Conservation (phyloP, 768 basidiomycete genomes). For the Mycena rosella region DNA sequence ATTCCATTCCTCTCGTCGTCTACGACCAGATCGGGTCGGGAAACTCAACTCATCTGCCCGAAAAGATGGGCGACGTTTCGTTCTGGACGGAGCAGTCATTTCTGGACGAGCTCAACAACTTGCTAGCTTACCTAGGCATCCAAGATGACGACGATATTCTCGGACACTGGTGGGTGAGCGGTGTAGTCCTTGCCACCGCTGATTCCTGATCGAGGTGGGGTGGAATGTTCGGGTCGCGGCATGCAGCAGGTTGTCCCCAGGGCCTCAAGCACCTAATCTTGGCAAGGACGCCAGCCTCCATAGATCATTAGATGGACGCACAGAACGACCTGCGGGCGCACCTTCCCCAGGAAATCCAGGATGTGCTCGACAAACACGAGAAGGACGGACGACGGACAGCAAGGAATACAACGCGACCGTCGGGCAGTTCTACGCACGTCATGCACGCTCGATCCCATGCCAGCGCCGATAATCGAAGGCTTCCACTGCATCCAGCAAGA, state of each 20-base stretch:
- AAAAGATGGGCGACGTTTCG: slow-evolving; percentile 53
- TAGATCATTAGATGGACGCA: slow-evolving; percentile 53
- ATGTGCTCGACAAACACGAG: slow-evolving; percentile 48
- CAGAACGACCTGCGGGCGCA: slow-evolving; percentile 38
- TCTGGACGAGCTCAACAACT: slow-evolving; percentile 62
- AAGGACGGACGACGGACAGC: slow-evolving; percentile 43
- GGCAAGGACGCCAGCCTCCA: slow-evolving; percentile 54
- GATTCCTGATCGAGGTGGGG: slow-evolving; percentile 45
- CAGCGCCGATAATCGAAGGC: slow-evolving; percentile 40
- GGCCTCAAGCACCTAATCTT: slow-evolving; percentile 62
- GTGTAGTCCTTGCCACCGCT: neutral
- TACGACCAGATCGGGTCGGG: slow-evolving; percentile 71
- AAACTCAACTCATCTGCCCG: slow-evolving; percentile 64
- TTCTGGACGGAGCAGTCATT: slow-evolving; percentile 68
- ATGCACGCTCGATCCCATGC: slow-evolving; percentile 45
- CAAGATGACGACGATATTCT: slow-evolving; percentile 58
- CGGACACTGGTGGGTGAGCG: slow-evolving; percentile 63
- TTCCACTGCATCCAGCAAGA: slow-evolving; percentile 46
- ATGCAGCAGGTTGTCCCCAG: slow-evolving; percentile 53
- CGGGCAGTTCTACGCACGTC: slow-evolving; percentile 42
- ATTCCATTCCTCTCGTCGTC: slow-evolving; percentile 61
- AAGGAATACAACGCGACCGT: slow-evolving; percentile 48
- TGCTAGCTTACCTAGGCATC: slow-evolving; percentile 60
- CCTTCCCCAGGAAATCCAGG: slow-evolving; percentile 50
- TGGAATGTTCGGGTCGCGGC: slow-evolving; percentile 61